These are phyloP conservation scores for Penicillium paneum DNA, from an alignment of 2,329 filamentous ascomycete species.

Conservation along the genomic window DNA sequence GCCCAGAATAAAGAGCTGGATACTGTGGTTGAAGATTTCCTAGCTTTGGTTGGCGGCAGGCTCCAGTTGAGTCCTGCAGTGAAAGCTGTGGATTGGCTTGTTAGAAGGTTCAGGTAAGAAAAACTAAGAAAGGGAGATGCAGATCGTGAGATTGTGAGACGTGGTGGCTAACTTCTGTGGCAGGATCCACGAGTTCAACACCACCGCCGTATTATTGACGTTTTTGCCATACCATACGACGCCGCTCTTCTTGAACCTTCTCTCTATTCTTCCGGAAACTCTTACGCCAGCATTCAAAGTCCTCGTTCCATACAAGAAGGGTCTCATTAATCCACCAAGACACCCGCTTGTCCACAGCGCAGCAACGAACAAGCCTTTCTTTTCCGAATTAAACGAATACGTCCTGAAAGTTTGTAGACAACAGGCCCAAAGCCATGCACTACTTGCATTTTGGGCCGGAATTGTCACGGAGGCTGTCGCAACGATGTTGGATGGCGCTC, in stretches of 20 bases:
- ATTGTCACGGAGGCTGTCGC: conserved; percentile 82
- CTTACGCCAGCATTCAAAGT: conserved; percentile 77
- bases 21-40: conserved; percentile 72
- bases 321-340: conserved; percentile 71
- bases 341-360: conserved; percentile 81
- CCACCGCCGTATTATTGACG: conserved; percentile 69
- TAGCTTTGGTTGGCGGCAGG: conserved; percentile 72
- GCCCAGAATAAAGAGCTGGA: conserved; percentile 81
- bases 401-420: conserved; percentile 69
- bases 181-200: conserved; percentile 91
- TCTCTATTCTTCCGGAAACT: conserved; percentile 76
- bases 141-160: not conserved
- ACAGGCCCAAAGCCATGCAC: conserved; percentile 69
- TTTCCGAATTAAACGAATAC: conserved; percentile 73
- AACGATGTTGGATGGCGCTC: conserved; percentile 72
- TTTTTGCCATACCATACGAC: conserved; percentile 92
- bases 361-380: conserved; percentile 71
- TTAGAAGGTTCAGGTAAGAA: conserved; percentile 78
- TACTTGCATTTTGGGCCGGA: conserved; percentile 88
- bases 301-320: conserved; percentile 78
- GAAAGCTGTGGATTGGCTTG: conserved; percentile 91
- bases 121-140: not conserved
- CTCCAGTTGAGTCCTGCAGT: conserved; percentile 82
- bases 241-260: conserved; percentile 76
- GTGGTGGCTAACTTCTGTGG: conserved; percentile 19